Evolutionary conservation across 2,329 filamentous ascomycete species (phyloP).

Genomic region (Chrysoporthe deuterocubensis): DNA sequence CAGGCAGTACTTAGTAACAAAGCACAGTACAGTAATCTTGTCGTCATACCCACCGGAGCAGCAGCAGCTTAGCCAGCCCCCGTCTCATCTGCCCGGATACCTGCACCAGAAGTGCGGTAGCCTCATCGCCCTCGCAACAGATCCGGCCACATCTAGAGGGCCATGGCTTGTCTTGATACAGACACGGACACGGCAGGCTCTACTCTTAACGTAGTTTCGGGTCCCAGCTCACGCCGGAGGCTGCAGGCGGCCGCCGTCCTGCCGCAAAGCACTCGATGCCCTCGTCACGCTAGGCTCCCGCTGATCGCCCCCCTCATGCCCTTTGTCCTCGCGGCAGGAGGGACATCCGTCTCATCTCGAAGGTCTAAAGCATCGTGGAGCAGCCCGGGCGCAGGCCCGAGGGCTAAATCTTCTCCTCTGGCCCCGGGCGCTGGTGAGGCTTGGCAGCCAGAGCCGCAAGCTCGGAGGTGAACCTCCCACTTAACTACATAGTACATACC

Average conservation of each 20-base stretch:
- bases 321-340: neutral
- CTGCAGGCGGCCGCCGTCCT: neutral
- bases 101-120: neutral
- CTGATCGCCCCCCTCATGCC: too few species aligned
- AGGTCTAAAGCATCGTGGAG: neutral
- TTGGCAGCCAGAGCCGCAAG: too few species aligned
- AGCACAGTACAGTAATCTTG: neutral
- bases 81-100: constrained; percentile 15
- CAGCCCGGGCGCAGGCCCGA: neutral
- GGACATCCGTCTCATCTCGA: neutral
- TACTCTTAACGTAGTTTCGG: neutral
- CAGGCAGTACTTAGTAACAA: neutral
- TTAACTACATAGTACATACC: too few species aligned
- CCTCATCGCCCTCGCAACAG: neutral
- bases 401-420: too few species aligned
- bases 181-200: neutral
- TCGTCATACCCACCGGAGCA: neutral
- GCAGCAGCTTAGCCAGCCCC: neutral
- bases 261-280: neutral
- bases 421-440: too few species aligned
- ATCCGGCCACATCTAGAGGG: neutral
- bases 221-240: neutral
- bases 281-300: too few species aligned
- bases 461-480: too few species aligned
- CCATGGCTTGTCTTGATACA: neutral